phyloP scores from a whole-genome alignment of 305 asterid species.

The Fraxinus dipetala region DNA sequence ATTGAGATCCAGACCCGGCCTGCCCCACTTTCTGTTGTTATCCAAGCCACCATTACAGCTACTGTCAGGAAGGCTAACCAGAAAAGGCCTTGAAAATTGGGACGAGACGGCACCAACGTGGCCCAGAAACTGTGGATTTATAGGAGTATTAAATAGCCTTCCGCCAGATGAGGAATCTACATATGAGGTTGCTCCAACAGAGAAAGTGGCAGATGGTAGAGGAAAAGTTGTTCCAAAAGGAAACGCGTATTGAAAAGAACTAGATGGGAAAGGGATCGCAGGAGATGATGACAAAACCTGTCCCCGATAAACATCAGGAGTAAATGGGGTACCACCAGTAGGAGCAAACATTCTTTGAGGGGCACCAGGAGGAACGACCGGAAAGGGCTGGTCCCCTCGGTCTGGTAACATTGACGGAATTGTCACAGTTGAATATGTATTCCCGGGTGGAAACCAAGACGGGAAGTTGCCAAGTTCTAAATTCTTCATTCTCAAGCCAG shows the following conservation, averaged over 20 bases:
- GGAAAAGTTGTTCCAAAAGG: conserved; percentile 50
- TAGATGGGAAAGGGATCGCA: conserved; percentile 44
- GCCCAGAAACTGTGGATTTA: conserved; percentile 49
- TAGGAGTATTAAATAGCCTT: conserved; percentile 36
- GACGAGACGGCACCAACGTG: conserved; percentile 37
- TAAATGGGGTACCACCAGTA: conserved; percentile 32
- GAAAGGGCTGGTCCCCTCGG: conserved; percentile 42
- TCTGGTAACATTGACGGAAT: conserved; percentile 46
- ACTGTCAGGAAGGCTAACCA: conserved; percentile 38
- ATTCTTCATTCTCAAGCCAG: conserved; percentile 31
- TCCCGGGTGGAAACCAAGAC: conserved; percentile 52
- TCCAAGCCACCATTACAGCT: conserved; percentile 33
- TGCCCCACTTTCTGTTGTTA: conserved; percentile 43
- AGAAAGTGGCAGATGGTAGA: conserved; percentile 40
- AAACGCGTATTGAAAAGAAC: conserved; percentile 43
- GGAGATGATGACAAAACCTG: conserved; percentile 58
- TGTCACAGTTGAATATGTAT: conserved; percentile 42
- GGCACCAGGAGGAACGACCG: conserved; percentile 42
- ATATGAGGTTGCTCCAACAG: conserved; percentile 45
- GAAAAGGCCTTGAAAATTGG: conserved; percentile 49
- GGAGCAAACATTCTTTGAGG: conserved; percentile 42
- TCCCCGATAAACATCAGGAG: conserved; percentile 47
- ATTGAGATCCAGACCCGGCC: conserved; percentile 56
- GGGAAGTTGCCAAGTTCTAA: conserved; percentile 31
- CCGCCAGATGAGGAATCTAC: conserved; percentile 47